phyloP scores from a whole-genome alignment of 1,284 basidiomycete genomes.

The Nidula niveotomentosa region DNA sequence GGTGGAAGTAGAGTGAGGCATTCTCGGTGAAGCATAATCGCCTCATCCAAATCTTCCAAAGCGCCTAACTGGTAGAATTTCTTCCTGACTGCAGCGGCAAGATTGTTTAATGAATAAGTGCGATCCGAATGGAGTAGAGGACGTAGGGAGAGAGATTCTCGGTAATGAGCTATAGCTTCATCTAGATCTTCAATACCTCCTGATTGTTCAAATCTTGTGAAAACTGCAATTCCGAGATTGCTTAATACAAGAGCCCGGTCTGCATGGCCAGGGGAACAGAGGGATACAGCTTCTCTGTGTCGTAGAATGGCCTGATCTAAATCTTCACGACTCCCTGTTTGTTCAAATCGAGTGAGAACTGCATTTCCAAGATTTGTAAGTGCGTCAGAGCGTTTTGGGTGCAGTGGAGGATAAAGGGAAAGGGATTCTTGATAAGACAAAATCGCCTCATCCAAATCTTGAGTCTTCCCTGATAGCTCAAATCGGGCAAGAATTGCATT shows the following conservation, averaged over 20 bases:
- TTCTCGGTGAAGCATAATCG: conserved; percentile 9
- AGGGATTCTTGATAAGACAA: neutral
- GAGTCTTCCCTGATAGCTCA: neutral
- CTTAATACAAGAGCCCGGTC: neutral
- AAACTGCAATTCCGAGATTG: neutral
- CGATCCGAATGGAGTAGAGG: neutral
- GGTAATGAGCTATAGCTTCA: conserved; percentile 5
- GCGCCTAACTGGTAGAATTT: conserved; percentile 9
- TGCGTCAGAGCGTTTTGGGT: neutral
- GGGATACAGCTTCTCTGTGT: neutral
- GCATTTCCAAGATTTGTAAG: neutral
- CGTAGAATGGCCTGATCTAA: neutral
- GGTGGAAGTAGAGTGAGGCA: conserved; percentile 5
- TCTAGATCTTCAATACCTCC: conserved; percentile 5
- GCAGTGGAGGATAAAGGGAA: neutral
- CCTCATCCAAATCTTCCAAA: conserved; percentile 12
- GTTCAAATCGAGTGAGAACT: neutral
- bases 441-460: neutral
- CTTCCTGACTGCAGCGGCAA: conserved; percentile 8
- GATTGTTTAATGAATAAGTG: conserved; percentile 4
- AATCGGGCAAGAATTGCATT: neutral
- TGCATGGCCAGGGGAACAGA: neutral
- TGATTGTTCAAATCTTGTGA: neutral
- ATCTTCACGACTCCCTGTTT: neutral
- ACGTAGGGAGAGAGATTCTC: conserved; percentile 3